phyloP scores from a whole-genome alignment of 2,329 filamentous ascomycete genomes.

The Diaporthe citri region DNA sequence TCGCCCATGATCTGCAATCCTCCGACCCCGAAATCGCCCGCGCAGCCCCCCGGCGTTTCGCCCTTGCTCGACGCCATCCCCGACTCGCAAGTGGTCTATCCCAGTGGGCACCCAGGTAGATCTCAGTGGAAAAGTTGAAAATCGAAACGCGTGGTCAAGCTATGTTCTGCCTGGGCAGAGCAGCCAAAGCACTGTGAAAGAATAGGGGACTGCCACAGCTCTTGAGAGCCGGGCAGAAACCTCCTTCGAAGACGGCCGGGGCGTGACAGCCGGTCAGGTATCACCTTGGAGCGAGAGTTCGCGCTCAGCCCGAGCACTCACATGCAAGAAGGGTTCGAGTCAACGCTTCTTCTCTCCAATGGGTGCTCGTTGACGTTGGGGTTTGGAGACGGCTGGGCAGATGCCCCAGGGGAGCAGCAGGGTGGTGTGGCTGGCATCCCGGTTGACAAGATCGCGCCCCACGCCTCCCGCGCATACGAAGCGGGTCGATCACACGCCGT shows the following conservation, averaged over 20 bases:
- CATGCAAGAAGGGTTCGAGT: background rate
- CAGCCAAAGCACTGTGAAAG: background rate
- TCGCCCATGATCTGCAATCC: slow-evolving; percentile 13
- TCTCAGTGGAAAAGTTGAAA: background rate
- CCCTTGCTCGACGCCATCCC: background rate
- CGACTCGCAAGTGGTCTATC: background rate
- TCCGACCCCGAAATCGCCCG: slow-evolving; percentile 10
- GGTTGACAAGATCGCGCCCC: background rate
- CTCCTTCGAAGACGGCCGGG: background rate
- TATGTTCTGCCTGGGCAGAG: background rate
- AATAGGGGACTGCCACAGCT: background rate
- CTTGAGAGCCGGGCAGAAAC: background rate
- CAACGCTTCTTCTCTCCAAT: background rate
- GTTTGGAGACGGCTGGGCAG: background rate
- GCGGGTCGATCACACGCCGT: slow-evolving; percentile 7
- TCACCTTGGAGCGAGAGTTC: background rate
- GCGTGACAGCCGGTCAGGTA: background rate
- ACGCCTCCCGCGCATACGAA: background rate
- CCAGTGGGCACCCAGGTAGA: too few species aligned
- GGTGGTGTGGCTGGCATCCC: background rate
- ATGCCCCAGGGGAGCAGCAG: background rate
- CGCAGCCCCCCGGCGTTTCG: slow-evolving; percentile 2
- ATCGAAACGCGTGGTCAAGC: background rate
- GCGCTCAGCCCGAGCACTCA: background rate
- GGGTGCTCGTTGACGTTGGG: background rate